Conservation (phyloP, 2,329 filamentous ascomycete species). For the Setomelanomma holmii region DNA sequence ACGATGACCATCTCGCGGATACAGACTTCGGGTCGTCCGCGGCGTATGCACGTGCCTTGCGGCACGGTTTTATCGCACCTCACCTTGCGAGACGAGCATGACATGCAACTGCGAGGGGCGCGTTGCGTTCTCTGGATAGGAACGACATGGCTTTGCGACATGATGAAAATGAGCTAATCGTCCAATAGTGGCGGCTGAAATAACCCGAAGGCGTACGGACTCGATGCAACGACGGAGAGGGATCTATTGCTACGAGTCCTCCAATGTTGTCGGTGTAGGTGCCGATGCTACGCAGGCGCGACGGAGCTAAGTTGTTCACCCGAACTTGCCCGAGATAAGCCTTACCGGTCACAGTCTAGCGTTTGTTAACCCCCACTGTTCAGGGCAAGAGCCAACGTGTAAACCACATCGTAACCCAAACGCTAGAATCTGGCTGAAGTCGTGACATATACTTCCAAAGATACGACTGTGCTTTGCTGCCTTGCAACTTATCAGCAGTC, state of each 20-base stretch:
- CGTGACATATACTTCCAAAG: too few relatives aligned
- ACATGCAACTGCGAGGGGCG: slow-evolving; percentile 5
- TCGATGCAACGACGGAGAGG: too few relatives aligned
- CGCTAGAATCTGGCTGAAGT: too few relatives aligned
- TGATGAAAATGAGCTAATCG: slow-evolving; percentile 7
- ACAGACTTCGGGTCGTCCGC: slow-evolving; percentile 1
- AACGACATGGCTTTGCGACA: background rate
- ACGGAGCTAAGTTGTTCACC: background rate
- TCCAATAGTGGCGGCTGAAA: background rate
- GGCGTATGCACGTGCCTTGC: slow-evolving; percentile 1
- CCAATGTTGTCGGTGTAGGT: background rate
- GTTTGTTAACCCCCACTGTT: background rate
- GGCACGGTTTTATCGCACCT: slow-evolving; percentile 6
- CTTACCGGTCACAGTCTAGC: background rate
- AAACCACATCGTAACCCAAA: too few relatives aligned
- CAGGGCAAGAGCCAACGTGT: too few relatives aligned
- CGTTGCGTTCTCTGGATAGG: slow-evolving; percentile 1
- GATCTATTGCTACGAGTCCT: background rate
- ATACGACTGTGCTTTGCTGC: too few relatives aligned
- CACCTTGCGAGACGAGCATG: slow-evolving; percentile 6
- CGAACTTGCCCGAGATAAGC: background rate
- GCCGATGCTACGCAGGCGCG: background rate
- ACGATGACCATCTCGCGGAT: slow-evolving; percentile 5
- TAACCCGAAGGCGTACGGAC: background rate
- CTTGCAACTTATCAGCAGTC: background rate